These are phyloP conservation scores for Neurospora sp. DNA, from an alignment of 495 filamentous ascomycete genomes.

Conservation along the genomic window DNA sequence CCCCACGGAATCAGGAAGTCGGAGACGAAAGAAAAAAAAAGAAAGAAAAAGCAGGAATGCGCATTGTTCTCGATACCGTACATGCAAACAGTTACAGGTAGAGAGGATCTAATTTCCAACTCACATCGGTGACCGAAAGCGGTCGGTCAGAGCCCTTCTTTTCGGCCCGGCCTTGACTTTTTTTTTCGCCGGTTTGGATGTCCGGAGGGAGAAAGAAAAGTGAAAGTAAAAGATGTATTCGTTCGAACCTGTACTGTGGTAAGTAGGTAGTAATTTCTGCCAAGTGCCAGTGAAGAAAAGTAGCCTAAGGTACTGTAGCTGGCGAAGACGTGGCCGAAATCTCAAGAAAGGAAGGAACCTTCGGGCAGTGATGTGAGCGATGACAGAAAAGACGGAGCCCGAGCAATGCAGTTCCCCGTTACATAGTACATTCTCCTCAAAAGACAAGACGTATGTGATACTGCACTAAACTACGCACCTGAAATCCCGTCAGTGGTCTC, in stretches of 20 bases:
- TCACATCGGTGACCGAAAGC: not conserved
- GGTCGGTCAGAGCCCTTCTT: not conserved
- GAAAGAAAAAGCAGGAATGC: not conserved
- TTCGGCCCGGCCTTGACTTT: not conserved
- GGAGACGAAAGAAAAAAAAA: not conserved
- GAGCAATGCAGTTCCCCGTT: not conserved
- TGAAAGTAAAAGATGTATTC: not conserved
- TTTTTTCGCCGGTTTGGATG: not conserved
- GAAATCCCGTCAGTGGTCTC: not conserved
- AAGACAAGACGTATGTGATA: not conserved
- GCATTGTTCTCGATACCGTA: not conserved
- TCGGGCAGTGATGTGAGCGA: not conserved
- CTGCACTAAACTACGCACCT: not conserved
- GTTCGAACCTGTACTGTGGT: not conserved
- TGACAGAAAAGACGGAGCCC: not conserved
- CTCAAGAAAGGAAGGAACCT: not conserved
- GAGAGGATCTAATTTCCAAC: not conserved
- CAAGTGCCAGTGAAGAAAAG: not conserved
- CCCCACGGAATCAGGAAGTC: too few species aligned
- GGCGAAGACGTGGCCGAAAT: not conserved
- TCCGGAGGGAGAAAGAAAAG: not conserved
- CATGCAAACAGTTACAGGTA: not conserved
- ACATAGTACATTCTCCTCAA: not conserved
- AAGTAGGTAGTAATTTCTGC: not conserved
- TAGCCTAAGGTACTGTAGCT: not conserved